Percentiles rank a stretch among this genome's conserved stretches.
Conservation (phyloP, 331 rosid genomes). For the Prunus yedoensis region DNA sequence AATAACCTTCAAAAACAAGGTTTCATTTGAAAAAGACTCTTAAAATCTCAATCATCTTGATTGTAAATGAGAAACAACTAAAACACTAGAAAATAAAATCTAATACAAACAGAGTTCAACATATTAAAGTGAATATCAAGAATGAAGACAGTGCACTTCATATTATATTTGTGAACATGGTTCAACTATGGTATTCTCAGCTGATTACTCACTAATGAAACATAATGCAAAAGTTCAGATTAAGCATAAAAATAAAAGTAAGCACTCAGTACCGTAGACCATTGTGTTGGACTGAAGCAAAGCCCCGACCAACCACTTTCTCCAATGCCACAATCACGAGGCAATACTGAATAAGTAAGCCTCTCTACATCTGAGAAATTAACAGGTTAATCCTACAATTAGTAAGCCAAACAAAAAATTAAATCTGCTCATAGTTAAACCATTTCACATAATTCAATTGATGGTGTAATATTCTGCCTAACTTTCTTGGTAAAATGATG, state of each 20-base stretch:
- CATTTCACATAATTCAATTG: background rate
- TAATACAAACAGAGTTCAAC: background rate
- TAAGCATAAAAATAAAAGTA: background rate
- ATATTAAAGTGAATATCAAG: background rate
- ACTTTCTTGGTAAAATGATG: background rate
- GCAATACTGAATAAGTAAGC: constrained; percentile 74
- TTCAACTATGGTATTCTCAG: background rate
- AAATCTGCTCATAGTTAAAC: background rate
- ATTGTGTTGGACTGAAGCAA: constrained; percentile 78
- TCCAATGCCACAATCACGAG: constrained; percentile 69
- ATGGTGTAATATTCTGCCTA: background rate
- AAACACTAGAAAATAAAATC: background rate
- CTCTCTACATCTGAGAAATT: constrained; percentile 60
- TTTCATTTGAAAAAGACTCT: background rate
- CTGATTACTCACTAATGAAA: background rate
- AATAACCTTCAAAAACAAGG: background rate
- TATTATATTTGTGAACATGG: background rate
- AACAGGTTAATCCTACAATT: constrained; percentile 27
- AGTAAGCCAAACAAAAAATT: constrained; percentile 16
- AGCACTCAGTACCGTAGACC: constrained; percentile 49
- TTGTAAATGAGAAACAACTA: background rate
- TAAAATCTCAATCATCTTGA: background rate
- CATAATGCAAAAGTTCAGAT: background rate
- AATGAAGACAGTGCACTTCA: background rate
- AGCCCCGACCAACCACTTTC: constrained; percentile 96